Evolutionary conservation across 345 rosid genomes (phyloP), one percentile per base, ranked within the genome.

Genomic region (Hypericum perforatum): DNA sequence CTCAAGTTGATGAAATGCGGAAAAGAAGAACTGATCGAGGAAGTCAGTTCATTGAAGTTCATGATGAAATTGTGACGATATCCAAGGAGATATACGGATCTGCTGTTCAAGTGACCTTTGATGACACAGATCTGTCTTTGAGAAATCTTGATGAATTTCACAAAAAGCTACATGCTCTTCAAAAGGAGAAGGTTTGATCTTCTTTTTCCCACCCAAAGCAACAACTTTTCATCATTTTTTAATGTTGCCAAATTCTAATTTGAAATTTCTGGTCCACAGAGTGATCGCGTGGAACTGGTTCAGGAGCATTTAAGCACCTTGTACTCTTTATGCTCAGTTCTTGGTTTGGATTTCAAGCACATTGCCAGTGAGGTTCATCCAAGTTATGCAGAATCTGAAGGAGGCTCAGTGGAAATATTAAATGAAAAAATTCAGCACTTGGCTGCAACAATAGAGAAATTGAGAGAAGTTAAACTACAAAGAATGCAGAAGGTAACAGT

Each of bases 1-100:
- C 96, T 36, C 92, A 84, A 51, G 49, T 94, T 59, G 96, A 89
- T 72, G 99, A 86, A 75, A 85, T 94, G 96, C 73, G 63, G 53
- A 89, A 79, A 67, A 78, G 85, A 74, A 82, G 76, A 74, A 16
- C 22, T 1, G 96, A 94, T 43, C 75, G 99, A 74, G 82, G 82
- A 68, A 75, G 80, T 64, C 97, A 94, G 61, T 94, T 94, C 53
- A 5, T 75, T 0, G 79, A 80, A 57, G 86, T 89, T 54, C 41
- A 76, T 6, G 86, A 78, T 45, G 81, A 81, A 47, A 78, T 82
- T 39, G 60, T 63, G 46, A 59, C 7, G 44, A 78, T 89, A 46
- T 71, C 77, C 56, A 63, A 65, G 62, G 95, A 94, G 58, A 78
- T 94, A 13, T 58, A 56, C 71, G 84, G 78, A 47, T 69, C 75